phyloP scores from a whole-genome alignment of 306 rosid genomes.

The Trifolium subterraneum region DNA sequence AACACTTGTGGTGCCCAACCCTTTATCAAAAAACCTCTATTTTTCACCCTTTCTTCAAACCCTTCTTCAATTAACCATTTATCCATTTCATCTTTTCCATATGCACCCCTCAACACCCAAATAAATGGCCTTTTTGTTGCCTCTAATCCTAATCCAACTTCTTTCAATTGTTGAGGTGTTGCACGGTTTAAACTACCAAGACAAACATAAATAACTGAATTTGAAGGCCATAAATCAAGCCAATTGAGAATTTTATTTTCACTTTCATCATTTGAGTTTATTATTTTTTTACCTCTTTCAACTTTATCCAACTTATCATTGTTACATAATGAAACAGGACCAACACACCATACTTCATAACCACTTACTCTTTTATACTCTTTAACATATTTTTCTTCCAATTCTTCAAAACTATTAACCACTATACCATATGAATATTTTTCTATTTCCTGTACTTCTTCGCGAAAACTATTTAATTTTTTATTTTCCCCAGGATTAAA shows the following conservation, averaged over 20 bases:
- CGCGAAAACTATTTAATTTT: background rate
- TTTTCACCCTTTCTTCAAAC: conserved; percentile 53
- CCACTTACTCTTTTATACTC: conserved; percentile 35
- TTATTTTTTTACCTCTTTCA: conserved; percentile 48
- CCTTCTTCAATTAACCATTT: conserved; percentile 47
- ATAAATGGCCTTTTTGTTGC: conserved; percentile 64
- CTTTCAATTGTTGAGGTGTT: conserved; percentile 49
- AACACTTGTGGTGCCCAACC: conserved; percentile 69
- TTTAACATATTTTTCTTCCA: conserved; percentile 45
- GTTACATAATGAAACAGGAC: conserved; percentile 53
- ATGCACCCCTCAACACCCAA: conserved; percentile 58
- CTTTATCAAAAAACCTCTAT: conserved; percentile 50
- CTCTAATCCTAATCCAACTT: conserved; percentile 62
- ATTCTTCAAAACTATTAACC: conserved; percentile 51
- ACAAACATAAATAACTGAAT: conserved; percentile 57
- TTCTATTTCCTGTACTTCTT: background rate
- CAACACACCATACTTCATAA: conserved; percentile 54
- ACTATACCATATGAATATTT: conserved; percentile 41
- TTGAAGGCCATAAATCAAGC: conserved; percentile 53
- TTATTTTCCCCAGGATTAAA: conserved; percentile 26
- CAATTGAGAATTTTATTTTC: conserved; percentile 45
- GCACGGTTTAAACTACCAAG: conserved; percentile 61
- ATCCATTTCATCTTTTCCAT: conserved; percentile 43
- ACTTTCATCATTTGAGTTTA: conserved; percentile 38
- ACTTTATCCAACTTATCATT: conserved; percentile 42